Percentiles rank a stretch among this genome's conserved stretches.
These are phyloP conservation scores for Emmonsiellopsis sp. DNA, from an alignment of 2,329 filamentous ascomycete species.

Conservation along the genomic window DNA sequence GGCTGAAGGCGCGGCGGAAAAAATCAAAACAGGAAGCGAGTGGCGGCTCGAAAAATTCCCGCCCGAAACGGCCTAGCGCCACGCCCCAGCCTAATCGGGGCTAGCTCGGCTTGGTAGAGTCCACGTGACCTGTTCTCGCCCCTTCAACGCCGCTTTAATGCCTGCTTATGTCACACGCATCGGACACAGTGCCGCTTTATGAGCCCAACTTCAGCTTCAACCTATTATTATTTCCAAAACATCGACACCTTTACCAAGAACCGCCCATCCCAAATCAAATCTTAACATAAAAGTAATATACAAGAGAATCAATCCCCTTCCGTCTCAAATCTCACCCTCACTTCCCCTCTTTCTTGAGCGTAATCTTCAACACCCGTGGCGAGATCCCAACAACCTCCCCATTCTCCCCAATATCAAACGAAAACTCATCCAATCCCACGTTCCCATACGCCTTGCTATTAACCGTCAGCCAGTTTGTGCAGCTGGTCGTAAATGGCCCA, in stretches of 20 bases:
- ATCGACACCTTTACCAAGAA: too few relatives aligned
- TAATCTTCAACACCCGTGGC: too few relatives aligned
- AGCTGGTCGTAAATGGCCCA: slow-evolving; percentile 12
- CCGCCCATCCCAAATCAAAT: too few relatives aligned
- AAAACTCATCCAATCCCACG: slow-evolving; percentile 16
- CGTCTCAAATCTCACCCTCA: too few relatives aligned
- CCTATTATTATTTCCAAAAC: too few relatives aligned
- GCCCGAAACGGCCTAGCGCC: slow-evolving; percentile 7
- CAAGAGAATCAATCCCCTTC: too few relatives aligned
- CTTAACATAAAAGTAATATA: too few relatives aligned
- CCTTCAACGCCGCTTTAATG: neutral
- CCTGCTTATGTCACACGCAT: too few relatives aligned
- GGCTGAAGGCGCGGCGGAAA: slow-evolving; percentile 14
- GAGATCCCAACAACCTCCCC: slow-evolving; percentile 1
- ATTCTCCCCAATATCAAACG: slow-evolving; percentile 13
- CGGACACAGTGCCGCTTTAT: too few relatives aligned
- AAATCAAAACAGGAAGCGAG: slow-evolving; percentile 10
- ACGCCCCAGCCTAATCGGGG: neutral
- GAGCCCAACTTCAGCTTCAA: too few relatives aligned
- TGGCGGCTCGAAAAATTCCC: slow-evolving; percentile 10
- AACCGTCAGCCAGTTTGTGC: slow-evolving; percentile 17
- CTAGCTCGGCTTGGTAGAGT: neutral
- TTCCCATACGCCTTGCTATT: slow-evolving; percentile 14
- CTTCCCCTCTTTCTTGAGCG: too few relatives aligned
- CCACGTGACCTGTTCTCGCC: neutral